A percentile compares a stretch with the other conserved stretches of the same genome.
These are phyloP conservation scores for Beauveria brongniartii DNA, from an alignment of 2,329 filamentous ascomycete species.

Conservation along the genomic window DNA sequence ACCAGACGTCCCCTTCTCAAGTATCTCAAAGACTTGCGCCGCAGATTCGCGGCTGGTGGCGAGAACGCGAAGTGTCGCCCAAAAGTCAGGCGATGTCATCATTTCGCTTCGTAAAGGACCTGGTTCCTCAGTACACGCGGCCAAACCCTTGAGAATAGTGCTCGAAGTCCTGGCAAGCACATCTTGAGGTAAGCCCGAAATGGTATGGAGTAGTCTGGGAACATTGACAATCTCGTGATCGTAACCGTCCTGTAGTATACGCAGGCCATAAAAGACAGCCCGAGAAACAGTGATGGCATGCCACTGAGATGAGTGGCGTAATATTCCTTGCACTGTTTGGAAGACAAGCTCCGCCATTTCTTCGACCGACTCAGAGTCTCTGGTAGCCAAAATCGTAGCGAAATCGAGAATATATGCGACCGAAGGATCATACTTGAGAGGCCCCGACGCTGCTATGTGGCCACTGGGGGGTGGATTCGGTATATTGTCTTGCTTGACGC, in stretches of 20 bases:
- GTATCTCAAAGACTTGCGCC: conserved; percentile 74
- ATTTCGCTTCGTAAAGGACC: conserved; percentile 80
- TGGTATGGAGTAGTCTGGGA: conserved; percentile 82
- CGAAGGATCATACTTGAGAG: conserved; percentile 71
- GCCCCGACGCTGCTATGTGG: conserved; percentile 19
- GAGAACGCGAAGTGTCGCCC: conserved; percentile 77
- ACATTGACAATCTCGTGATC: conserved; percentile 87
- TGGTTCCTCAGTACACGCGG: conserved; percentile 69
- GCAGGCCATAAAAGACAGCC: conserved; percentile 78
- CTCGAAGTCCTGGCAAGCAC: conserved; percentile 67
- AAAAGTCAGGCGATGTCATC: conserved; percentile 95
- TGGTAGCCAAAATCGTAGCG: conserved; percentile 71
- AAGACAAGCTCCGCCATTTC: conserved; percentile 71
- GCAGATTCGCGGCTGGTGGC: conserved; percentile 63
- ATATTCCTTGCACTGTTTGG: conserved; percentile 68
- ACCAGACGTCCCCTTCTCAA: conserved; percentile 67
- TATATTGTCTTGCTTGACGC: conserved; percentile 78
- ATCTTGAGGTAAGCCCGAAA: conserved; percentile 78
- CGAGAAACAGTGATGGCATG: conserved; percentile 80
- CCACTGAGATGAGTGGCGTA: conserved; percentile 69
- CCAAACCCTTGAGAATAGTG: conserved; percentile 70
- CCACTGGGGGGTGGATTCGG: conserved; percentile 53
- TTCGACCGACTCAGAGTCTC: conserved; percentile 64
- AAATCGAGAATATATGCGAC: conserved; percentile 89
- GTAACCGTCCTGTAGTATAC: conserved; percentile 74